Evolutionary conservation across 2,329 filamentous ascomycete genomes (phyloP).

Genomic region (Venturia asperata): DNA sequence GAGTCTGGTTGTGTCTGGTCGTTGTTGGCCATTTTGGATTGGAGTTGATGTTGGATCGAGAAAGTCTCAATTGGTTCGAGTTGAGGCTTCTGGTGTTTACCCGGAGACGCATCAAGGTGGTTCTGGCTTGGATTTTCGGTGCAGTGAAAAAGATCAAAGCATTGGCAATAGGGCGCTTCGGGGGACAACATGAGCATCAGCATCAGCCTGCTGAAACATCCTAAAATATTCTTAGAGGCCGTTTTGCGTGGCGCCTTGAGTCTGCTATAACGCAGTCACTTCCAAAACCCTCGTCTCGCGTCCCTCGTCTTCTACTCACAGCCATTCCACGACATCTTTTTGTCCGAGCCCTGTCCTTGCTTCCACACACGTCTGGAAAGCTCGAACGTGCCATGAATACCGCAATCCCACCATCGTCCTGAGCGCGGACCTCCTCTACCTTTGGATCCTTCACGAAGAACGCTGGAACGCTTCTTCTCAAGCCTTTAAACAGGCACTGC

Average conservation of each 20-base stretch:
- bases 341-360: neutral
- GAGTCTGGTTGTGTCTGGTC: slow-evolving; percentile 2
- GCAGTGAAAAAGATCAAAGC: neutral
- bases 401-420: neutral
- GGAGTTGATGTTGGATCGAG: neutral
- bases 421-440: neutral
- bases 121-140: neutral
- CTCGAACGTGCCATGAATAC: neutral
- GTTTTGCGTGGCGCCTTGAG: no score
- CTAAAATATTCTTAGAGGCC: neutral
- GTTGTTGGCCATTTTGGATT: neutral
- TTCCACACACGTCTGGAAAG: neutral
- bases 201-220: neutral
- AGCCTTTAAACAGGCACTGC: neutral
- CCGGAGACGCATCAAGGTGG: neutral
- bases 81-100: neutral
- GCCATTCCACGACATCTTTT: neutral
- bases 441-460: neutral
- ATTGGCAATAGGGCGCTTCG: neutral
- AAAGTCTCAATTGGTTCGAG: neutral
- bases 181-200: neutral
- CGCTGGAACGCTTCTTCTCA: neutral
- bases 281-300: neutral
- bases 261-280: no score
- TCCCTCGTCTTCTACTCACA: neutral